Evolutionary conservation across 495 filamentous ascomycete species (phyloP).

Genomic region (Extremus antarcticus): DNA sequence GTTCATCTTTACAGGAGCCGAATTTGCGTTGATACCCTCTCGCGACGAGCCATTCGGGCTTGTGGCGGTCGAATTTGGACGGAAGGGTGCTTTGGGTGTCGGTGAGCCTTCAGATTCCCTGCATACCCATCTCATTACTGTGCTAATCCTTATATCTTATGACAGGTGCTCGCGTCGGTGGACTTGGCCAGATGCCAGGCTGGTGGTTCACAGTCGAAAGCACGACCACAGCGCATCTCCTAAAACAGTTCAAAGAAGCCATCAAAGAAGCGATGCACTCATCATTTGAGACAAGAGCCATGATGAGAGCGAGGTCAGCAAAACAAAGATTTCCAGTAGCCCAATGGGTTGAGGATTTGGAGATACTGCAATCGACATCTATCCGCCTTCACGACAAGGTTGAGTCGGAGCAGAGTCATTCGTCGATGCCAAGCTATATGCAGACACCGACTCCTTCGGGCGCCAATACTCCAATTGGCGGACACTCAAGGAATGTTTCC

Average conservation of each 20-base stretch:
- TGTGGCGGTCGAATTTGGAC: slow-evolving; percentile 72
- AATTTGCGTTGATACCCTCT: slow-evolving; percentile 69
- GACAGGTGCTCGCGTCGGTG: slow-evolving; percentile 43
- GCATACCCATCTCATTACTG: background rate
- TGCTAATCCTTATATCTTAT: background rate
- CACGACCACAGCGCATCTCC: slow-evolving; percentile 54
- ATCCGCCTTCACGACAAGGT: slow-evolving; percentile 24
- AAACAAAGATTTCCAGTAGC: slow-evolving; percentile 62
- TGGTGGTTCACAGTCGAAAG: slow-evolving; percentile 65
- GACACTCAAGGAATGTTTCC: background rate
- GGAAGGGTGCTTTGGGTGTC: slow-evolving; percentile 67
- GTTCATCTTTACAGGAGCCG: slow-evolving; percentile 67
- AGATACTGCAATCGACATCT: slow-evolving; percentile 29
- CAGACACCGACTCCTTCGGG: background rate
- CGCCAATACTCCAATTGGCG: background rate
- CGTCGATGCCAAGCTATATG: background rate
- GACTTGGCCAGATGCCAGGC: slow-evolving; percentile 71
- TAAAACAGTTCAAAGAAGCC: slow-evolving; percentile 61
- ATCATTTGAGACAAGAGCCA: slow-evolving; percentile 44
- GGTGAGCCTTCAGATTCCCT: slow-evolving; percentile 26
- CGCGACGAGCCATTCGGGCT: slow-evolving; percentile 73
- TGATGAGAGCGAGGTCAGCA: slow-evolving; percentile 66
- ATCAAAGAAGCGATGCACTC: slow-evolving; percentile 57
- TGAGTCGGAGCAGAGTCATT: background rate
- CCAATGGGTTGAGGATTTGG: slow-evolving; percentile 33